Evolutionary conservation across 495 filamentous ascomycete species (phyloP).

Genomic region (Cladorrhinum samala): DNA sequence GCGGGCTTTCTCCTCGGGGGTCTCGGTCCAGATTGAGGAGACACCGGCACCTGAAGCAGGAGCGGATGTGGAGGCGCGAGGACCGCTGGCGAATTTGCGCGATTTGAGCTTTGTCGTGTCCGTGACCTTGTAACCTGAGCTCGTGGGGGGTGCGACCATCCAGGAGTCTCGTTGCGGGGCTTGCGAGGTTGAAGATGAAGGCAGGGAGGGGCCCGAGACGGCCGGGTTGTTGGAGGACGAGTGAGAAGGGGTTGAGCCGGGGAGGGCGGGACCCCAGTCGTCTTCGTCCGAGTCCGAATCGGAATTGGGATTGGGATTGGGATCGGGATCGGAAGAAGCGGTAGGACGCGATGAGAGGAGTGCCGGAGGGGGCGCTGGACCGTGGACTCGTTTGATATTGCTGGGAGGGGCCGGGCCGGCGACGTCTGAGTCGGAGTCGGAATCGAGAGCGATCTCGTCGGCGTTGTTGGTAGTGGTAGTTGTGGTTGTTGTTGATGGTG

Average conservation of each 20-base stretch:
- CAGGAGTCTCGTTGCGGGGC: conserved; percentile 68
- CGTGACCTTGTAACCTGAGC: conserved; percentile 53
- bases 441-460: conserved; percentile 27
- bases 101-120: conserved; percentile 80
- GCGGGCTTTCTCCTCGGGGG: conserved; percentile 77
- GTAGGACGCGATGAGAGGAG: conserved; percentile 35
- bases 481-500: conserved; percentile 14
- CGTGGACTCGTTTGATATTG: conserved; percentile 39
- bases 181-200: conserved; percentile 19
- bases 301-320: conserved; percentile 25
- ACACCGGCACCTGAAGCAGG: conserved; percentile 41
- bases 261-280: conserved; percentile 74
- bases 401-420: conserved; percentile 15
- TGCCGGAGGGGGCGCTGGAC: conserved; percentile 41
- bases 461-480: conserved; percentile 18
- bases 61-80: conserved; percentile 7
- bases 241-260: conserved; percentile 37
- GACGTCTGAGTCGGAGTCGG: conserved; percentile 18
- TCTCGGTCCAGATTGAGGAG: conserved; percentile 81
- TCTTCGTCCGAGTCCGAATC: conserved; percentile 63
- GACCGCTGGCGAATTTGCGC: conserved; percentile 63
- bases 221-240: conserved; percentile 14
- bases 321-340: conserved; percentile 27
- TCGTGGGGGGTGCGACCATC: conserved; percentile 84
- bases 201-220: conserved; percentile 16